phyloP scores from a whole-genome alignment of 2,329 filamentous ascomycete genomes.

The Fusarium globosum region DNA sequence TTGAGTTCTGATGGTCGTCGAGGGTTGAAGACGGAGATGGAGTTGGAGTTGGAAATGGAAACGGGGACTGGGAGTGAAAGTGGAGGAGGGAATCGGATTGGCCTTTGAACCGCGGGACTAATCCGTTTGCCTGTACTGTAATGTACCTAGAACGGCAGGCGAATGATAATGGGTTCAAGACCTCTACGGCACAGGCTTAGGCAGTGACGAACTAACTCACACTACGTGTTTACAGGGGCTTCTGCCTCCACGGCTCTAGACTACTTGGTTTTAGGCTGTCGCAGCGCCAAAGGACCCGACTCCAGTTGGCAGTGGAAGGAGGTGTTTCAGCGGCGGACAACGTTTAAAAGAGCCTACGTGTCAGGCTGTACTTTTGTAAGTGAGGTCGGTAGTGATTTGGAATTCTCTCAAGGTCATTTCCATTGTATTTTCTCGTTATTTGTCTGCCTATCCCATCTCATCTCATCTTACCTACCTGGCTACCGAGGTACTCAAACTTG shows the following conservation, averaged over 20 bases:
- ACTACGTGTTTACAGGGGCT: constrained; percentile 23
- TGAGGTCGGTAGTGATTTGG: background rate
- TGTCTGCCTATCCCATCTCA: background rate
- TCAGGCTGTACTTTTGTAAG: constrained; percentile 4
- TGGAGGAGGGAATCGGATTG: constrained; percentile 8
- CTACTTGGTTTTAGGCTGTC: constrained; percentile 22
- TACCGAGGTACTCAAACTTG: background rate
- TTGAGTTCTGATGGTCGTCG: constrained; percentile 29
- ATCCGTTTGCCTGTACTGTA: background rate
- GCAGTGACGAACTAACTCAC: background rate
- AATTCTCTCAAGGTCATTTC: background rate
- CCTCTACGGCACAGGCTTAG: constrained; percentile 12
- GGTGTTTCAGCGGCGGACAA: constrained; percentile 13
- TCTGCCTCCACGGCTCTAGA: constrained; percentile 6
- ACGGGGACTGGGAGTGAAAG: constrained; percentile 15
- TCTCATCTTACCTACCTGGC: too few species aligned
- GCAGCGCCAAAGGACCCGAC: constrained; percentile 2
- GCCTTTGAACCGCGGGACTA: constrained; percentile 24
- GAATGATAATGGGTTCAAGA: background rate
- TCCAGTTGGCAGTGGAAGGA: background rate
- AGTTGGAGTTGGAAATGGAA: constrained; percentile 16
- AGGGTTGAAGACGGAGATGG: constrained; percentile 36
- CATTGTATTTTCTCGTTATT: background rate
- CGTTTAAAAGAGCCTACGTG: constrained; percentile 16
- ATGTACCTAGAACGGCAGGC: constrained; percentile 11